Percentiles rank a stretch among this genome's conserved stretches.
Conservation (phyloP, 2,329 filamentous ascomycete species). For the Pyrenochaeta sp. region DNA sequence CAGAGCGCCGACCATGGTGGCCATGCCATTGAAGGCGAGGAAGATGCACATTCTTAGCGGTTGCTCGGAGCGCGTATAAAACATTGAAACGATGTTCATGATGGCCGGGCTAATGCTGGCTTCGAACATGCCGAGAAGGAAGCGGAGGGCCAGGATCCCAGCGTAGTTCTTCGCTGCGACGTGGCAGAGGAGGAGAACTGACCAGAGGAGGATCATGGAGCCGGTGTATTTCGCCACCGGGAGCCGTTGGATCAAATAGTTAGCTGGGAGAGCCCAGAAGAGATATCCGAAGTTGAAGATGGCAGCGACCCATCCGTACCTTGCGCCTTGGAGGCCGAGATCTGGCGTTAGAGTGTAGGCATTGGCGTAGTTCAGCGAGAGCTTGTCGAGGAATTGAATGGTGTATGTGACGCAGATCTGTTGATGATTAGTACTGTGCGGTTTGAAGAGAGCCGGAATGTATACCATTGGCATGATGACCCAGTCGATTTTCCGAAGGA, state of each 20-base stretch:
- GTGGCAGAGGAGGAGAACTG: conserved; percentile 54
- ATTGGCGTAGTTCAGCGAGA: conserved; percentile 52
- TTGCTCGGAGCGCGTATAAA: conserved; percentile 45
- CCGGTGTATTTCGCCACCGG: conserved; percentile 49
- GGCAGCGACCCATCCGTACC: conserved; percentile 53
- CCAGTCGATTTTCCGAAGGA: conserved; percentile 55
- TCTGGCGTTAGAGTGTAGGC: conserved; percentile 48
- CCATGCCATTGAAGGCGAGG: conserved; percentile 49
- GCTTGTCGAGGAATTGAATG: conserved; percentile 57
- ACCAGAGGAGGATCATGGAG: conserved; percentile 53
- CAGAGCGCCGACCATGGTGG: conserved; percentile 47
- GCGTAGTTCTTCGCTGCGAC: conserved; percentile 49
- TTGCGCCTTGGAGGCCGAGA: conserved; percentile 44
- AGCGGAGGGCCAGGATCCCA: conserved; percentile 43
- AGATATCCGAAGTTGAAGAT: conserved; percentile 56
- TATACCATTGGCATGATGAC: conserved; percentile 57
- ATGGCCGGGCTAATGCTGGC: conserved; percentile 44
- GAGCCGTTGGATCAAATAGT: conserved; percentile 47
- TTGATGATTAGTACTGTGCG: not conserved
- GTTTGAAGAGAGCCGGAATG: not conserved
- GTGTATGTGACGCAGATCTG: conserved; percentile 53
- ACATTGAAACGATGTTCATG: conserved; percentile 50
- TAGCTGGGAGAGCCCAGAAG: conserved; percentile 51
- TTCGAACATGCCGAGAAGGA: conserved; percentile 49
- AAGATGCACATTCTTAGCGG: conserved; percentile 56